Evolutionary conservation across 2,329 filamentous ascomycete species (phyloP).

Genomic region (Penicillium sp.): DNA sequence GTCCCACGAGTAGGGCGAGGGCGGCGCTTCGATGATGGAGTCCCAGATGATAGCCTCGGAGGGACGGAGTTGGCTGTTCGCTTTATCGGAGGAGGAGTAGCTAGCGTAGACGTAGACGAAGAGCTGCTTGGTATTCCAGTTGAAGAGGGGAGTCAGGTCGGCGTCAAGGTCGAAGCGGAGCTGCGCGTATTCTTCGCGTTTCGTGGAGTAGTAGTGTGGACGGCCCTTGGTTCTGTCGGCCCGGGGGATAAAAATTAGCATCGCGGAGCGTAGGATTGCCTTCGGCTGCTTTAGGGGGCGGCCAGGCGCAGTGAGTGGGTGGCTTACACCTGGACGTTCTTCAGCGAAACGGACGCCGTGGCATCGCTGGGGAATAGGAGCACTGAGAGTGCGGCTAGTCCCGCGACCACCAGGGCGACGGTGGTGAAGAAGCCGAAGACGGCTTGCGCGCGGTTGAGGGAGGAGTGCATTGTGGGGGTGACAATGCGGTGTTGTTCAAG

Average conservation of each 20-base stretch:
- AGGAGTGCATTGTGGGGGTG: constrained; percentile 72
- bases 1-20: constrained; percentile 43
- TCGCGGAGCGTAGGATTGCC: background rate
- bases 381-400: constrained; percentile 77
- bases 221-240: constrained; percentile 72
- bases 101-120: constrained; percentile 93
- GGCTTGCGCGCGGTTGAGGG: constrained; percentile 80
- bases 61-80: constrained; percentile 21
- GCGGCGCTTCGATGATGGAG: constrained; percentile 74
- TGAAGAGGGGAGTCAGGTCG: constrained; percentile 90
- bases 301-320: background rate
- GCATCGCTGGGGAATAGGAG: constrained; percentile 57
- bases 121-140: constrained; percentile 98
- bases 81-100: constrained; percentile 49
- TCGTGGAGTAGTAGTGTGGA: constrained; percentile 91
- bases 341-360: constrained; percentile 51
- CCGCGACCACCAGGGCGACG: constrained; percentile 77
- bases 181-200: constrained; percentile 93
- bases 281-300: background rate
- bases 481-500: constrained; percentile 1
- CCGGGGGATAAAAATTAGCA: background rate
- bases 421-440: constrained; percentile 98
- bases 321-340: constrained; percentile 79
- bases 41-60: constrained; percentile 89
- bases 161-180: constrained; percentile 91